phyloP scores from a whole-genome alignment of 768 basidiomycete species.

The Lentinula lateritia region DNA sequence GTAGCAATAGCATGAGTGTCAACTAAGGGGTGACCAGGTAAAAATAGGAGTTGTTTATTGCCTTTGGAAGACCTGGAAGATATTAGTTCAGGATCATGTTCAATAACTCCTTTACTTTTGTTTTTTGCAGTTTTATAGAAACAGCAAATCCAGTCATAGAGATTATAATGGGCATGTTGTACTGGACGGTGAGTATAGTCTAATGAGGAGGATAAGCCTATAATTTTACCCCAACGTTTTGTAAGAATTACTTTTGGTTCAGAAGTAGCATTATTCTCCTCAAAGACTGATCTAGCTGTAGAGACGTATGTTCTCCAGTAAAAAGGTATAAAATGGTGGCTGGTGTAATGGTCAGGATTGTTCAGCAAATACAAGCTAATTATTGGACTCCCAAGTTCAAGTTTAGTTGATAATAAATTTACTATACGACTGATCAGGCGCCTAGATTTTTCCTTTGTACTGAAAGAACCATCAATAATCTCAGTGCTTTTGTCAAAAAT shows the following conservation, averaged over 20 bases:
- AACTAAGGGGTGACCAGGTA: constrained; percentile 15
- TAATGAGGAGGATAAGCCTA: constrained; percentile 15
- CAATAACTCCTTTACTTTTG: not conserved
- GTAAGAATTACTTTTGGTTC: constrained; percentile 17
- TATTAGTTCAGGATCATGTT: not conserved
- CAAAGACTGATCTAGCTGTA: constrained; percentile 13
- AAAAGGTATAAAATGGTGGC: constrained; percentile 25
- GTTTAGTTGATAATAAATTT: constrained; percentile 27
- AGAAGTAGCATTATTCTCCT: constrained; percentile 9
- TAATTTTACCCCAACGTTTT: constrained; percentile 10
- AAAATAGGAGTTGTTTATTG: too few relatives aligned
- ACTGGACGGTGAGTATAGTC: constrained; percentile 19
- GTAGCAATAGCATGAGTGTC: constrained; percentile 15
- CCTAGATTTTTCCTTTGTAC: constrained; percentile 18
- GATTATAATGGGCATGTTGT: constrained; percentile 15
- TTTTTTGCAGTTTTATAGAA: not conserved
- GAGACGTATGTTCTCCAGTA: constrained; percentile 27
- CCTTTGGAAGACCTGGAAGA: constrained; percentile 7
- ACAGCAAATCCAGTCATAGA: constrained; percentile 7
- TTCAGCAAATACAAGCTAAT: constrained; percentile 26
- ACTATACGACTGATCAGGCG: constrained; percentile 29
- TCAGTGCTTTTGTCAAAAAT: constrained; percentile 21
- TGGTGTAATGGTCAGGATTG: constrained; percentile 34
- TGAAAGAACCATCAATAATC: constrained; percentile 11
- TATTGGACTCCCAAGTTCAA: constrained; percentile 33